Evolutionary conservation across 2,329 filamentous ascomycete species (phyloP).

Genomic region (Claviceps humidiphila): DNA sequence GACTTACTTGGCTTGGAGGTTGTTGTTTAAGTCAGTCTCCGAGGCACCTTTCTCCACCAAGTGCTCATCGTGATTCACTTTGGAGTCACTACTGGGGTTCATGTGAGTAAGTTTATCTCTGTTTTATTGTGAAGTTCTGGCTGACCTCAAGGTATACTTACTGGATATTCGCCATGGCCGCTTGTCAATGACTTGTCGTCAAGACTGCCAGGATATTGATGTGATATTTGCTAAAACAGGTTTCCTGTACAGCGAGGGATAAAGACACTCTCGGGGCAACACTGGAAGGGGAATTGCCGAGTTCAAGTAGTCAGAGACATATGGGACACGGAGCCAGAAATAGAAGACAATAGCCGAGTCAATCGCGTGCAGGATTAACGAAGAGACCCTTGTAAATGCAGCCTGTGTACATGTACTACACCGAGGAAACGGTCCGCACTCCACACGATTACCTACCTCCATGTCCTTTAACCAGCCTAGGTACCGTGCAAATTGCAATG

Average conservation of each 20-base stretch:
- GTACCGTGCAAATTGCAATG: background rate
- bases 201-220: background rate
- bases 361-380: slow-evolving; percentile 4
- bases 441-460: background rate
- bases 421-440: background rate
- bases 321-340: slow-evolving; percentile 4
- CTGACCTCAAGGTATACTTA: slow-evolving; percentile 4
- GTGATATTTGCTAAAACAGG: background rate
- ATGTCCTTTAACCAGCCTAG: background rate
- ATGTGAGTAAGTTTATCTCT: background rate
- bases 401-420: background rate
- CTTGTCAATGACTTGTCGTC: background rate
- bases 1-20: slow-evolving; percentile 31
- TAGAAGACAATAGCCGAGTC: slow-evolving; percentile 8
- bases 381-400: background rate
- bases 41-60: slow-evolving; percentile 17
- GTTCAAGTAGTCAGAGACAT: slow-evolving; percentile 6
- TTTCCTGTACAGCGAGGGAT: too few relatives aligned
- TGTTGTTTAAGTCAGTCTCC: slow-evolving; percentile 23
- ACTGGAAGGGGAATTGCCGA: slow-evolving; percentile 1
- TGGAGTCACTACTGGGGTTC: slow-evolving; percentile 7
- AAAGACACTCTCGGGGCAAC: slow-evolving; percentile 1
- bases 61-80: slow-evolving; percentile 7
- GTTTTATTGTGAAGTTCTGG: background rate
- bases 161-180: slow-evolving; percentile 12